A percentile compares a stretch with the other conserved stretches of the same genome.
phyloP scores from a whole-genome alignment of 2,329 filamentous ascomycete genomes.

The Penicillium corylophilum region DNA sequence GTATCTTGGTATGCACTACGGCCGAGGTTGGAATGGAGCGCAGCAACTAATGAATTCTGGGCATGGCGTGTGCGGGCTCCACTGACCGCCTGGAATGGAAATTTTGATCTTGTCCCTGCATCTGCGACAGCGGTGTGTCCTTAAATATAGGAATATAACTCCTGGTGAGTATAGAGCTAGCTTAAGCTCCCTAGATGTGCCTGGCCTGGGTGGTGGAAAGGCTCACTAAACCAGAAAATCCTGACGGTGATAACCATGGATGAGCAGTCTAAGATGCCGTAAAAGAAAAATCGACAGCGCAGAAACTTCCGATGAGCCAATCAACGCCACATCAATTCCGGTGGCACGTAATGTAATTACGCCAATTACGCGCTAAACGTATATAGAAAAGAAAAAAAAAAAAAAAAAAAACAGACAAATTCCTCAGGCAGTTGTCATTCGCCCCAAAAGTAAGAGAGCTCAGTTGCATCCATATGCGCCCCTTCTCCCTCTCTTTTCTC shows the following conservation, averaged over 20 bases:
- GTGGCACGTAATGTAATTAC: conserved; percentile 10
- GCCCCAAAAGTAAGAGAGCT: conserved; percentile 17
- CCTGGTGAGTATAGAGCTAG: too few relatives aligned
- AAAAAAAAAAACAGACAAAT: conserved; percentile 15
- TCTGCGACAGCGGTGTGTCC: neutral
- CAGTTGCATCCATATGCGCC: conserved; percentile 24
- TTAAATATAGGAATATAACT: neutral
- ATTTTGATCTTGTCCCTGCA: conserved; percentile 1
- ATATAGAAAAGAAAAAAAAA: conserved; percentile 4
- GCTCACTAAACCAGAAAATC: conserved; percentile 1
- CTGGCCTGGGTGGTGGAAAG: neutral
- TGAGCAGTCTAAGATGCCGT: conserved; percentile 5
- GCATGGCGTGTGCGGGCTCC: neutral
- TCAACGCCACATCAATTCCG: conserved; percentile 23
- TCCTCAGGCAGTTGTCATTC: conserved; percentile 20
- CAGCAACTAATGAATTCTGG: conserved; percentile 5
- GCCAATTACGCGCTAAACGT: neutral
- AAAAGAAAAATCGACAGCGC: conserved; percentile 3
- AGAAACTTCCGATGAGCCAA: conserved; percentile 21
- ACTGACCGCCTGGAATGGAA: conserved; percentile 16
- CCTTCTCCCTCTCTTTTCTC: conserved; percentile 10
- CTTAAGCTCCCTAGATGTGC: neutral
- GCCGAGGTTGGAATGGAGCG: conserved; percentile 22
- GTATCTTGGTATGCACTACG: conserved; percentile 19
- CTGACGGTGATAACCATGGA: neutral